Evolutionary conservation across 139 green algal genomes (phyloP).

Genomic region (Asterochloris erici): DNA sequence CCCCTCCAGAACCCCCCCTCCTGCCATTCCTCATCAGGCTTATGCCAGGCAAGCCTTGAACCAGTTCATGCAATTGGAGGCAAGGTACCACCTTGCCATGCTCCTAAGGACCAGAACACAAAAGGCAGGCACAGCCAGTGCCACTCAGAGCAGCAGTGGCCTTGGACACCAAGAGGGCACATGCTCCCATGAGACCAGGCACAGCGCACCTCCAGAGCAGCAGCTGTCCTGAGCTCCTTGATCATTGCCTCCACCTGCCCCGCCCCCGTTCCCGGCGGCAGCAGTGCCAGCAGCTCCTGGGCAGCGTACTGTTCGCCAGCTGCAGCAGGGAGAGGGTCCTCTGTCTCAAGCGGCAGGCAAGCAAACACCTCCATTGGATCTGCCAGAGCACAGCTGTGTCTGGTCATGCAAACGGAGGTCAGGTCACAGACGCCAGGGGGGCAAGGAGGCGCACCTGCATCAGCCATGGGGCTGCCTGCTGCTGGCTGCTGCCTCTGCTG

Average conservation of each 20-base stretch:
- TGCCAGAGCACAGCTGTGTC: background rate
- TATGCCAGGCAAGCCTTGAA: background rate
- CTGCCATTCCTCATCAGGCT: background rate
- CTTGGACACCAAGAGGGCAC: background rate
- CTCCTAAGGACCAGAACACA: no score
- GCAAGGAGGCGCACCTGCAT: background rate
- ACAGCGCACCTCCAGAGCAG: constrained; percentile 51
- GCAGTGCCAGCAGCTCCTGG: background rate
- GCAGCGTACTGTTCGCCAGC: background rate
- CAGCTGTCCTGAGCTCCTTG: constrained; percentile 57
- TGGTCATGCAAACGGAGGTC: background rate
- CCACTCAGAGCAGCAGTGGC: background rate
- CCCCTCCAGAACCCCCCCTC: background rate
- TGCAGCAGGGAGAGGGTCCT: no score
- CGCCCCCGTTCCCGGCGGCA: background rate
- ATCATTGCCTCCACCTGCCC: constrained; percentile 28
- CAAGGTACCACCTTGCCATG: background rate
- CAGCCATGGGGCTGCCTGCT: no score
- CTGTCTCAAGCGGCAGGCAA: background rate
- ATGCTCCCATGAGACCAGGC: background rate
- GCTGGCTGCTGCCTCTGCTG: no score
- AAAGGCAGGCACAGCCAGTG: background rate
- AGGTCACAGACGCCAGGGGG: background rate
- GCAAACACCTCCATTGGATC: background rate
- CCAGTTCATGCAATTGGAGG: background rate